Base-by-base conservation (phyloP, 805 yeast genomes). In the Candida peoriensis region DNA sequence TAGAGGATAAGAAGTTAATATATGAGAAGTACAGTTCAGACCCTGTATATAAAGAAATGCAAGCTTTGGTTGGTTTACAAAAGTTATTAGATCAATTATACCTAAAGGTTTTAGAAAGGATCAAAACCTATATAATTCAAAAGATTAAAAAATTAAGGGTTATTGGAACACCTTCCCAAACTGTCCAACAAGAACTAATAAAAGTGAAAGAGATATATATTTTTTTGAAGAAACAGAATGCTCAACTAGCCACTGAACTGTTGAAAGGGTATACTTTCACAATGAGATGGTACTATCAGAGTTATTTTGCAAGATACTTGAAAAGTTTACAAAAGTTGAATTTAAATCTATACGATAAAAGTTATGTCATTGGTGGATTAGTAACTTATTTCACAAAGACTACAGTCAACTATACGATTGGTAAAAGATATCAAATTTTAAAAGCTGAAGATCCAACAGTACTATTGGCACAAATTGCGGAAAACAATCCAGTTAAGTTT, bases 211-310 rank as follows among this genome's bases (percentile, higher is more conserved):
- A 80, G 33, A 66, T 76, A 1, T 83, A 62, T 46, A 60, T 61
- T 4, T 87, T 84, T 40, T 55, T 90, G 24, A 55, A 64, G 4
- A 49, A 59, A 5, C 72, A 76, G 32, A 74, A 82, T 38, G 67
- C 72, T 8, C 68, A 76, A 6, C 60, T 93, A 36, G 90, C 95
- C 0, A 54, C 63, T 12, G 93, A 86, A 50, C 67, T 93, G 25
- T 70, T 78, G 36, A 72, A 73, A 48, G 97, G 97, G 0, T 93
- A 93, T 55, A 63, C 79, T 14, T 78, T 78, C 50, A 90, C 97
- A 3, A 89, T 93, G 85, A 68, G 74, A 49, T 93, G 98, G 98
- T 93, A 90, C 61, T 93, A 93, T 56, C 68, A 72, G 38, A 72
- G 81, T 37, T 74, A 83, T 46, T 90, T 89, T 52, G 77, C 80